Evolutionary conservation across 176 grass and related monocot species (phyloP).

Genomic region (Musa troglodytarum): DNA sequence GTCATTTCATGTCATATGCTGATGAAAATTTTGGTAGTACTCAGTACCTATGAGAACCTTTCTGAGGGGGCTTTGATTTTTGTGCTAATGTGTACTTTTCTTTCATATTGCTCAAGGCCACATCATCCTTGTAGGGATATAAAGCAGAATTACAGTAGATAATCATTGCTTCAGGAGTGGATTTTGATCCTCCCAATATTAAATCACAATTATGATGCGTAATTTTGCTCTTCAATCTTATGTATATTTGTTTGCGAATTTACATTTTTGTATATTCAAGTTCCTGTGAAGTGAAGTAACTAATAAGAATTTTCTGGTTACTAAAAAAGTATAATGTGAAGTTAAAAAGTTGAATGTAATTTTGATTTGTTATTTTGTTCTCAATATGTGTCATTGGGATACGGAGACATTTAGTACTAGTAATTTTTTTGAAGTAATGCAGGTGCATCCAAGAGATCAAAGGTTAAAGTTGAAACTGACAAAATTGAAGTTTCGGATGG

Average conservation of each 20-base stretch:
- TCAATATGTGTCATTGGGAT: not conserved
- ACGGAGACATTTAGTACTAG: not conserved
- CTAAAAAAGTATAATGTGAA: not conserved
- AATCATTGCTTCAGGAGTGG: not conserved
- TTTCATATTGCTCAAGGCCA: not conserved
- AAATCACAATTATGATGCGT: no score
- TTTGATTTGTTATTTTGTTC: not conserved
- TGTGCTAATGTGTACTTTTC: no score
- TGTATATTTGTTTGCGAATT: not conserved
- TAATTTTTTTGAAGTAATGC: not conserved
- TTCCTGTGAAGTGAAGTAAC: not conserved
- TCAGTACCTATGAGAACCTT: no score
- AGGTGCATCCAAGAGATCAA: slow-evolving; percentile 56
- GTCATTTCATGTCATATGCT: no score
- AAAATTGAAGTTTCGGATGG: slow-evolving; percentile 62
- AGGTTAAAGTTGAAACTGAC: slow-evolving; percentile 35
- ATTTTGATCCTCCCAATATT: not conserved
- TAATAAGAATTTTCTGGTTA: not conserved
- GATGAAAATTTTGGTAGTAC: no score
- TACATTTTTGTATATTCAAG: not conserved
- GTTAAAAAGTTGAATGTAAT: not conserved
- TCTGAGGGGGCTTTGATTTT: no score
- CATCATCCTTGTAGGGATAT: not conserved
- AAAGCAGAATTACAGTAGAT: not conserved
- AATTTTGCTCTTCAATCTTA: not conserved